phyloP scores from a whole-genome alignment of 768 basidiomycete genomes.

The Cystobasidium ongulense region DNA sequence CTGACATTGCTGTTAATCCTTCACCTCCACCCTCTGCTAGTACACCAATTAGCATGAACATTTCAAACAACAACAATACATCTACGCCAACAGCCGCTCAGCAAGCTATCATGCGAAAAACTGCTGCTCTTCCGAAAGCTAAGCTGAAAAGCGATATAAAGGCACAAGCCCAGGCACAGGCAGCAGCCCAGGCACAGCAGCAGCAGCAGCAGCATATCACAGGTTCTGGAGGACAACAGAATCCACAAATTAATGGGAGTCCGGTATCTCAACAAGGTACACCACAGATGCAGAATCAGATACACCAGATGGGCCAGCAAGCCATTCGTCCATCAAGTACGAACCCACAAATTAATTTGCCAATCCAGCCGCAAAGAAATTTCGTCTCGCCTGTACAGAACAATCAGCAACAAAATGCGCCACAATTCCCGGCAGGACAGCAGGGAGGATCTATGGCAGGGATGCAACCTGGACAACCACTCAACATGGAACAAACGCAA shows the following conservation, averaged over 20 bases:
- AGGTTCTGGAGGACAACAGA: background rate
- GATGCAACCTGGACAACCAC: background rate
- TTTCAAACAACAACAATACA: background rate
- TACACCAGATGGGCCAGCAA: background rate
- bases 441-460: background rate
- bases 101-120: slow-evolving; percentile 27
- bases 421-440: background rate
- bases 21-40: slow-evolving; percentile 1
- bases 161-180: background rate
- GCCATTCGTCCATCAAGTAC: background rate
- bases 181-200: background rate
- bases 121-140: slow-evolving; percentile 20
- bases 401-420: background rate
- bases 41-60: background rate
- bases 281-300: background rate
- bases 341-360: background rate
- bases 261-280: background rate
- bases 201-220: background rate
- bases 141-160: slow-evolving; percentile 29
- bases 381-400: background rate
- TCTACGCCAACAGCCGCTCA: slow-evolving; percentile 12
- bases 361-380: background rate
- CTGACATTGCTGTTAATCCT: slow-evolving; percentile 7
- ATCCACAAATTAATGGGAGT: background rate
- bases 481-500: background rate